These are phyloP conservation scores for Huntiella abstrusa DNA, from an alignment of 2,329 filamentous ascomycete genomes.

Conservation along the genomic window DNA sequence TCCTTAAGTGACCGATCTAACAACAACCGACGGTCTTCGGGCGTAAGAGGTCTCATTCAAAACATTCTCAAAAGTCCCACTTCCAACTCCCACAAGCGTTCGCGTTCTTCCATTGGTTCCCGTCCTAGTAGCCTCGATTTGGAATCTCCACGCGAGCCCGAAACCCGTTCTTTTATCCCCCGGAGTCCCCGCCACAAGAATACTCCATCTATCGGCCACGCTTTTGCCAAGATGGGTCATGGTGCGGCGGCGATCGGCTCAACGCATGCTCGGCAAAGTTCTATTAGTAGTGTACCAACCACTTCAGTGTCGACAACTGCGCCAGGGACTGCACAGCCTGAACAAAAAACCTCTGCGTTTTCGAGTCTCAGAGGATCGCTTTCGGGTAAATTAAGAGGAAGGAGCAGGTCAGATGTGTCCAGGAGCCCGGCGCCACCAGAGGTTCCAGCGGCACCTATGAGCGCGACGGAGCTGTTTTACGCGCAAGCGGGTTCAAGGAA, in stretches of 20 bases:
- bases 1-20: slow-evolving; percentile 26
- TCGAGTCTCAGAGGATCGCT: neutral
- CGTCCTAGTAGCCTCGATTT: slow-evolving; percentile 2
- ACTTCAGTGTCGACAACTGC: slow-evolving; percentile 34
- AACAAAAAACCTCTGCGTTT: neutral
- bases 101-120: neutral
- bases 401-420: slow-evolving; percentile 35
- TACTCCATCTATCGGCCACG: slow-evolving; percentile 35
- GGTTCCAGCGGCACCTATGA: slow-evolving; percentile 24
- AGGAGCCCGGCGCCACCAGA: slow-evolving; percentile 25
- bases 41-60: slow-evolving; percentile 17
- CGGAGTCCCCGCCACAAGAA: slow-evolving; percentile 28
- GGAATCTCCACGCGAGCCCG: slow-evolving; percentile 5
- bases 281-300: slow-evolving; percentile 26
- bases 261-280: slow-evolving; percentile 31
- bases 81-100: slow-evolving; percentile 14
- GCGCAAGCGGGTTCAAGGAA: neutral
- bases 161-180: slow-evolving; percentile 14
- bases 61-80: slow-evolving; percentile 28
- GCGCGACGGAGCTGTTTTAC: slow-evolving; percentile 4
- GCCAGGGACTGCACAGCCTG: slow-evolving; percentile 19
- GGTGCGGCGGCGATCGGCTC: slow-evolving; percentile 36
- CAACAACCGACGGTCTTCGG: slow-evolving; percentile 19
- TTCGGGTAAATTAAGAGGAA: slow-evolving; percentile 28
- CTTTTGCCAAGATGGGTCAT: slow-evolving; percentile 35